phyloP scores from a whole-genome alignment of 2,329 filamentous ascomycete genomes.

The Colletotrichum cuscutae region DNA sequence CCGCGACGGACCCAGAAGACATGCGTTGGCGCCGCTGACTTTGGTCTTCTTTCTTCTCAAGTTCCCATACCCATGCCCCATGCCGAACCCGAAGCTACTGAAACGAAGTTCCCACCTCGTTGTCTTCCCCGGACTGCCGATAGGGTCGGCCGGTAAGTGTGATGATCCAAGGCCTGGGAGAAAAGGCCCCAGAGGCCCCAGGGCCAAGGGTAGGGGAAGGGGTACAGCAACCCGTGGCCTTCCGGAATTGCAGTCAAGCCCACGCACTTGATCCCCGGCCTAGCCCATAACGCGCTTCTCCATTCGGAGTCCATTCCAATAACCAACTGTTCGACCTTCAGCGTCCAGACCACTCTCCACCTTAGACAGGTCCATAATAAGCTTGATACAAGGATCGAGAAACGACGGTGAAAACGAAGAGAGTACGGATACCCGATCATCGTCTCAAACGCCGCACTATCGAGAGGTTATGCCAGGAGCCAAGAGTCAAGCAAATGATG shows the following conservation, averaged over 20 bases:
- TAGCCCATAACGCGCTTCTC: slow-evolving; percentile 11
- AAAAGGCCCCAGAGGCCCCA: background rate
- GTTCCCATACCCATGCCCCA: background rate
- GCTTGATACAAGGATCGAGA: background rate
- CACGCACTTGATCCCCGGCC: background rate
- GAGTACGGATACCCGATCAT: background rate
- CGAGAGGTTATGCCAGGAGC: background rate
- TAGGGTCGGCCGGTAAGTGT: slow-evolving; percentile 18
- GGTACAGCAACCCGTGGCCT: slow-evolving; percentile 18
- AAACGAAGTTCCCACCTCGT: slow-evolving; percentile 26
- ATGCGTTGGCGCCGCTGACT: slow-evolving; percentile 8
- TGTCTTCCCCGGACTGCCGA: slow-evolving; percentile 32
- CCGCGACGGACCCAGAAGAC: slow-evolving; percentile 6
- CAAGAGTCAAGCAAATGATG: background rate
- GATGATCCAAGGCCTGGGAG: background rate
- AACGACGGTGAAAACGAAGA: background rate
- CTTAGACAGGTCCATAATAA: background rate
- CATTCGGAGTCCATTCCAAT: background rate
- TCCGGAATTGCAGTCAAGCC: slow-evolving; percentile 26
- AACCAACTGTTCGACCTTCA: background rate
- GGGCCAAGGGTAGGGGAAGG: background rate
- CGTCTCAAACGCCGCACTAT: background rate
- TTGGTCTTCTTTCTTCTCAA: background rate
- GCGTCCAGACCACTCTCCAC: background rate
- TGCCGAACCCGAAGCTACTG: slow-evolving; percentile 22